phyloP scores from a whole-genome alignment of 495 filamentous ascomycete species.

The Trichocladium uniseriatum region DNA sequence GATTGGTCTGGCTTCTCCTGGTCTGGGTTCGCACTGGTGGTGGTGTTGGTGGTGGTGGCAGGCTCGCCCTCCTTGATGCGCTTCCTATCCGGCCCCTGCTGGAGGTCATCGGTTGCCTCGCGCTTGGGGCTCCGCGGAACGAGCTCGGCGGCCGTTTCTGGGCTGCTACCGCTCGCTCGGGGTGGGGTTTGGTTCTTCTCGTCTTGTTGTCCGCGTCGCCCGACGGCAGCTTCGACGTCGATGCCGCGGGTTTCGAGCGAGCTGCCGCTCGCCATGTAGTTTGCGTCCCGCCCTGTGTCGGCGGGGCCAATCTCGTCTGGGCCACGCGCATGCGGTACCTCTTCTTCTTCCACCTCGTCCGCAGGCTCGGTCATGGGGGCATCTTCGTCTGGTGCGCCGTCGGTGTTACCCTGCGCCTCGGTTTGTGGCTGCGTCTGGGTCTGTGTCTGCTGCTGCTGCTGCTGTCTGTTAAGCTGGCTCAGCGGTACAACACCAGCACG shows the following conservation, averaged over 20 bases:
- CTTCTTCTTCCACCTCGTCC: constrained; percentile 32
- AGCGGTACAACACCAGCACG: constrained; percentile 56
- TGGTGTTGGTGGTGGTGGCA: background rate
- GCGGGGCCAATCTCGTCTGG: constrained; percentile 76
- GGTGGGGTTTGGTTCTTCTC: background rate
- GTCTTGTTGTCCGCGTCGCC: constrained; percentile 17
- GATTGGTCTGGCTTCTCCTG: background rate
- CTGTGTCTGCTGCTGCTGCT: constrained; percentile 14
- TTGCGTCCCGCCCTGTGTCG: constrained; percentile 59
- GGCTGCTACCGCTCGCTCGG: background rate
- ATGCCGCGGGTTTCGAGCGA: constrained; percentile 39
- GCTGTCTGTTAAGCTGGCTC: constrained; percentile 34
- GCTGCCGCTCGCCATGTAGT: constrained; percentile 16
- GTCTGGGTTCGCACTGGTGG: no score
- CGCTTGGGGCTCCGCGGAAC: constrained; percentile 30
- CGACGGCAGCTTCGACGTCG: constrained; percentile 46
- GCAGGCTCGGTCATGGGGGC: constrained; percentile 20
- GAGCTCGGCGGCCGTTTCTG: background rate
- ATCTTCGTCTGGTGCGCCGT: constrained; percentile 27
- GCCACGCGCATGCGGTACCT: constrained; percentile 70
- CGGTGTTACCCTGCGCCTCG: constrained; percentile 1
- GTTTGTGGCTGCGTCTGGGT: background rate
- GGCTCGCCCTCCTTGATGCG: constrained; percentile 26
- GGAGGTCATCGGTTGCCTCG: constrained; percentile 22
- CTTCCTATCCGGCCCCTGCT: constrained; percentile 19